Percentiles rank a stretch among this genome's conserved stretches.
These are phyloP conservation scores for Colletotrichum sp. DNA, from an alignment of 2,329 filamentous ascomycete species.

Conservation along the genomic window DNA sequence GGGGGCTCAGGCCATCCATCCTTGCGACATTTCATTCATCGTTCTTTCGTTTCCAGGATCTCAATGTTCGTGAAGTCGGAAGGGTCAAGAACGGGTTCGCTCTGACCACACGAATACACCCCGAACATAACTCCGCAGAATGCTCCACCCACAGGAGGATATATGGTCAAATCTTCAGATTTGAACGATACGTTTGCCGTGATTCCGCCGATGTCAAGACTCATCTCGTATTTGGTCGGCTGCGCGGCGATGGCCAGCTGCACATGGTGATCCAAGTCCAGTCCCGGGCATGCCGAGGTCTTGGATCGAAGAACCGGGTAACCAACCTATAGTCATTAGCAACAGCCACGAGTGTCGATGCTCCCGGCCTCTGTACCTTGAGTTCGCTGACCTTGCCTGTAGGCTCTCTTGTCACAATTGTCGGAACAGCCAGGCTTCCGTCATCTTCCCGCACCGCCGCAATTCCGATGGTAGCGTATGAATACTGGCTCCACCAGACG, in stretches of 20 bases:
- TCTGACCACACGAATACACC: slow-evolving; percentile 31
- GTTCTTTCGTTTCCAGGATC: neutral
- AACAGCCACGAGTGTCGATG: neutral
- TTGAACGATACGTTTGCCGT: slow-evolving; percentile 1
- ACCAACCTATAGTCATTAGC: slow-evolving; percentile 1
- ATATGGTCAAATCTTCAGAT: slow-evolving; percentile 27
- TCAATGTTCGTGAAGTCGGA: slow-evolving; percentile 32
- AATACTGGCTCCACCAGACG: slow-evolving; percentile 58
- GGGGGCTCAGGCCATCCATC: neutral
- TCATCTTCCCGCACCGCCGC: slow-evolving; percentile 23
- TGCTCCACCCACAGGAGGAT: slow-evolving; percentile 32
- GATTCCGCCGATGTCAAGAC: neutral
- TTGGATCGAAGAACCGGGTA: neutral
- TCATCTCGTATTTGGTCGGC: slow-evolving; percentile 25
- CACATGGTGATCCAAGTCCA: neutral
- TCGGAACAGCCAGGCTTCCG: slow-evolving; percentile 5
- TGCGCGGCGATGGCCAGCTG: slow-evolving; percentile 22
- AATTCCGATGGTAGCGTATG: slow-evolving; percentile 36
- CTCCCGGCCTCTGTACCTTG: slow-evolving; percentile 15
- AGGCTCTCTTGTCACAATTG: slow-evolving; percentile 24
- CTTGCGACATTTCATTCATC: neutral
- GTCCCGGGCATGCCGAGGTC: neutral
- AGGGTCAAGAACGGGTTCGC: slow-evolving; percentile 34
- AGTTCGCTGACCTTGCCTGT: slow-evolving; percentile 25
- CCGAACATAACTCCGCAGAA: slow-evolving; percentile 37